A percentile compares a stretch with the other conserved stretches of the same genome.
phyloP scores from a whole-genome alignment of 495 filamentous ascomycete species.

The Xylaria nigripes region DNA sequence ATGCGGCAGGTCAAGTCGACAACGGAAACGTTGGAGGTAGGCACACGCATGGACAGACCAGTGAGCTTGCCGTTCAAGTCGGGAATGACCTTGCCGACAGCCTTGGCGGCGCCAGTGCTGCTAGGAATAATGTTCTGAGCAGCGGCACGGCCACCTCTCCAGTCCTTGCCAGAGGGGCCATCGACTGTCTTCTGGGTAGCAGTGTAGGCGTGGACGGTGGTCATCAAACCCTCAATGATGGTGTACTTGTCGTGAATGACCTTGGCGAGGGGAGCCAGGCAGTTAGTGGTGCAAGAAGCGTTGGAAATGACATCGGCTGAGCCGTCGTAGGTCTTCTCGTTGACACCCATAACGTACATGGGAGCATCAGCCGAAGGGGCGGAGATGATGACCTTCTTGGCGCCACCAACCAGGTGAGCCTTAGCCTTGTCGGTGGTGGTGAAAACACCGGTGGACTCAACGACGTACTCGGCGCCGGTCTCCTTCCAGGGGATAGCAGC shows the following conservation, averaged over 20 bases:
- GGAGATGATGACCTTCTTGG: conserved; percentile 99
- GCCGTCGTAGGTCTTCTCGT: conserved; percentile 84
- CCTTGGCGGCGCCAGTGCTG: conserved; percentile 99
- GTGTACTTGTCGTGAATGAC: conserved; percentile 95
- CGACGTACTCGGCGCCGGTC: conserved; percentile 87
- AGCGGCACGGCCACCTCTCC: conserved; percentile 96
- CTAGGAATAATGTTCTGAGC: conserved; percentile 99
- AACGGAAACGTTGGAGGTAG: conserved; percentile 97
- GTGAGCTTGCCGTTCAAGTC: conserved; percentile 97
- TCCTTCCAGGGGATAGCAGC: conserved; percentile 83
- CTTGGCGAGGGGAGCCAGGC: conserved; percentile 97
- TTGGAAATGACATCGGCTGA: conserved; percentile 93
- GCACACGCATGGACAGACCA: conserved; percentile 98
- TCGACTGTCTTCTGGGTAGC: conserved; percentile 99
- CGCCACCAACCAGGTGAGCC: conserved; percentile 94
- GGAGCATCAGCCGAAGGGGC: conserved; percentile 97
- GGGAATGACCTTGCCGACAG: conserved; percentile 99
- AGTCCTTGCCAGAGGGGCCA: conserved; percentile 96
- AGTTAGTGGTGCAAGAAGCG: conserved; percentile 99
- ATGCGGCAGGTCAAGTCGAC: conserved; percentile 92
- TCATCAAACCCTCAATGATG: conserved; percentile 99
- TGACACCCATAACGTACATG: conserved; percentile 99
- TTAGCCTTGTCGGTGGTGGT: conserved; percentile 94
- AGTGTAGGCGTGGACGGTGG: conserved; percentile 99
- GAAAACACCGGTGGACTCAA: conserved; percentile 99